Base-by-base conservation (phyloP, 208 protist species). In the Strigomonas galati region DNA sequence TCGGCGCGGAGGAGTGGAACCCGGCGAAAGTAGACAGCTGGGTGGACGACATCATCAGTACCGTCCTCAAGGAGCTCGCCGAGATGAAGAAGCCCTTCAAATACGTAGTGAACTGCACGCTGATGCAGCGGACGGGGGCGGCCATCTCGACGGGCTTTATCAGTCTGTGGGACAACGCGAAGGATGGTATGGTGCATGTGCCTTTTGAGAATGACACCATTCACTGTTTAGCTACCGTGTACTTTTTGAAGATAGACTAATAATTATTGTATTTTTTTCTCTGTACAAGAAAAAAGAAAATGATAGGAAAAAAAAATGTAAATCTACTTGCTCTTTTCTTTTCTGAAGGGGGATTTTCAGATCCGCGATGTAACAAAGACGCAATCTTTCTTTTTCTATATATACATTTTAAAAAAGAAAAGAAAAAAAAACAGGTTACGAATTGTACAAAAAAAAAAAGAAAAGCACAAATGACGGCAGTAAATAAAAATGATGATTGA, bases 81-180 rank as follows among this genome's bases (percentile, higher is more conserved):
- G 91, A 96, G 46, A 62, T 94, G 63, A 93, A 95, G 62, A 97
- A 96, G 64, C 93, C 93, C 7, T 98, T 95, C 81, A 98, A 98
- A 69, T 98, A 90, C 55, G 68, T 97, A 24, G 91, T 97, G 23
- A 92, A 84, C 43, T 92, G 82, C 62, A 75, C 92, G 12, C 78
- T 98, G 10, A 97, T 94, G 85, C 93, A 98, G 78, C 85, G 85
- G 12, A 97, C 89, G 19, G 95, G 95, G 0, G 92, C 93, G 2
- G 85, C 91, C 5, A 65, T 98, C 27, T 87, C 95, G 24, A 89
- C 81, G 24, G 85, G 92, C 1, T 95, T 94, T 62, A 92, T 85
- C 70, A 90, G 82, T 69, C 78, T 92, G 27, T 98, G 95, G 94
- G 95, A 98, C 76, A 95, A 95, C 67, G 86, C 90, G 2, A 82